These are phyloP conservation scores for Begonia masoniana DNA, from an alignment of 306 rosid species.

Conservation along the genomic window DNA sequence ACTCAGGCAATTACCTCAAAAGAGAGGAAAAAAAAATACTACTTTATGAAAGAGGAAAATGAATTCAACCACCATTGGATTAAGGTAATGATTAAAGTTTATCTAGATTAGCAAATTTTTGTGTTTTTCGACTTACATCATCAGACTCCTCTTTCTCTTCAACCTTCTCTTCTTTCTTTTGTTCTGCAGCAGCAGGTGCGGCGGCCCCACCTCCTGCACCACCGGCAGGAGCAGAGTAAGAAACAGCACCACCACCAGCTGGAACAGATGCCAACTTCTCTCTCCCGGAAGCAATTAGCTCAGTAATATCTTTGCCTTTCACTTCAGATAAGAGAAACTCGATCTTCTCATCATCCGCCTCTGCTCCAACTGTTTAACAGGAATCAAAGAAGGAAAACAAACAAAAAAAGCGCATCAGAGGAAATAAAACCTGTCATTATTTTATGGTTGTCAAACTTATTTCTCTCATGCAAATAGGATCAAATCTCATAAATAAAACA, in stretches of 20 bases:
- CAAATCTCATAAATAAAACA: no score
- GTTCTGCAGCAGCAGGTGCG: slow-evolving; percentile 6
- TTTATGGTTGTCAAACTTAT: no score
- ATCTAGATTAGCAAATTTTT: no score
- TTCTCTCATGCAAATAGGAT: no score
- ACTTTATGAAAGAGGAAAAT: not conserved
- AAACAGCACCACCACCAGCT: slow-evolving; percentile 9
- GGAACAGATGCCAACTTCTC: slow-evolving; percentile 16
- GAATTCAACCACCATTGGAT: not conserved
- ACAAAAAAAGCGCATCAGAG: not conserved
- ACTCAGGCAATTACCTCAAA: not conserved
- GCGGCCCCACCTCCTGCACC: slow-evolving; percentile 4
- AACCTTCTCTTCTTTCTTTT: slow-evolving; percentile 16
- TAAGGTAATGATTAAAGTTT: no score
- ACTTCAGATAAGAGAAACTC: slow-evolving; percentile 3
- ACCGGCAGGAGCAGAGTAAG: slow-evolving; percentile 2
- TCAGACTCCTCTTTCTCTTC: slow-evolving; percentile 14
- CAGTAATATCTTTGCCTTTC: slow-evolving; percentile 13
- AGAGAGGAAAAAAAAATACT: not conserved
- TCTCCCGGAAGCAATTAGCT: slow-evolving; percentile 14
- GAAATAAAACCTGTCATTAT: no score
- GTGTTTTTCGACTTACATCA: slow-evolving; percentile 3
- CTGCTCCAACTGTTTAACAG: slow-evolving; percentile 8
- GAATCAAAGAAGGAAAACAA: not conserved
- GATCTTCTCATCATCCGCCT: not conserved